A percentile compares a stretch with the other conserved stretches of the same genome.
These are phyloP conservation scores for Fusarium scirpi DNA, from an alignment of 2,329 filamentous ascomycete species.

Conservation along the genomic window DNA sequence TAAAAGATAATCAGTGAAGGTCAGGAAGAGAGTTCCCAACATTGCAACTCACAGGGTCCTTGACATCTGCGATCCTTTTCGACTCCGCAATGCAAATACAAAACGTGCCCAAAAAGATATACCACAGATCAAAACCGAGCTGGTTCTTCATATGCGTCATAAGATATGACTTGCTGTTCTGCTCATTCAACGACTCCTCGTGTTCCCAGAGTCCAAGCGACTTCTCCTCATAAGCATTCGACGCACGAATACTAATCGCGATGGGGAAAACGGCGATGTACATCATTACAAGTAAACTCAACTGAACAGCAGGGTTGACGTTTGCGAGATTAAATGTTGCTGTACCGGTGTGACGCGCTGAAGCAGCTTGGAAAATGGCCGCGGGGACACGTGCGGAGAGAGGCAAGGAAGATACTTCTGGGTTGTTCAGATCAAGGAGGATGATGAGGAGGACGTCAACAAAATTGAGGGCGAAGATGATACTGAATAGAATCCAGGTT, in stretches of 20 bases:
- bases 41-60: constrained; percentile 36
- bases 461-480: constrained; percentile 64
- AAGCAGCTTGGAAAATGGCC: constrained; percentile 69
- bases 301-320: constrained; percentile 66
- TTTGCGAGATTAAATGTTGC: constrained; percentile 62
- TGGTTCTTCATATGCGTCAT: constrained; percentile 52
- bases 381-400: constrained; percentile 60
- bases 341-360: constrained; percentile 59
- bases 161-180: constrained; percentile 45
- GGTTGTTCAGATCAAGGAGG: constrained; percentile 62
- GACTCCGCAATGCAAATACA: constrained; percentile 50
- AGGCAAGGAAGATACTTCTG: constrained; percentile 55
- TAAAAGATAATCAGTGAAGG: constrained; percentile 1
- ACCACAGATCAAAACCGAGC: constrained; percentile 56
- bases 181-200: constrained; percentile 39
- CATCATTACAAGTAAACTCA: constrained; percentile 73
- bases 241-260: constrained; percentile 69
- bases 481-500: constrained; percentile 67
- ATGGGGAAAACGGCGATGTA: constrained; percentile 72
- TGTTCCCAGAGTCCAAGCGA: constrained; percentile 68
- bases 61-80: constrained; percentile 29
- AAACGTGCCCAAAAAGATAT: constrained; percentile 54
- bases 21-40: accelerated
- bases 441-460: constrained; percentile 67
- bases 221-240: constrained; percentile 71